phyloP scores from a whole-genome alignment of 2,329 filamentous ascomycete species.

The Fusarium scirpi region DNA sequence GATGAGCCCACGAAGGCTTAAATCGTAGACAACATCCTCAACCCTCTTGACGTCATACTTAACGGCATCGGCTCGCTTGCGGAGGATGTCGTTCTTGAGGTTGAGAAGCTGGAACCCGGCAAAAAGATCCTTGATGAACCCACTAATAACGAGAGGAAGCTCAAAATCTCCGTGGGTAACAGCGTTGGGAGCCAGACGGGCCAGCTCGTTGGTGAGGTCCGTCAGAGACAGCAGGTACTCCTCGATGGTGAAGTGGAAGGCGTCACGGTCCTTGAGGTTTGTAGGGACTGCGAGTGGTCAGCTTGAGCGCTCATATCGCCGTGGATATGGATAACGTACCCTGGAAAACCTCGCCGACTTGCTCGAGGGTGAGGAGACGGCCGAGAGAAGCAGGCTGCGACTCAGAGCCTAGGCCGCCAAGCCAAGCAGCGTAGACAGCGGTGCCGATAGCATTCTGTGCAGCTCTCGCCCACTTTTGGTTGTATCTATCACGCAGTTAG shows the following conservation, averaged over 20 bases:
- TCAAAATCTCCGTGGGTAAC: constrained; percentile 88
- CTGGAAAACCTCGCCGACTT: constrained; percentile 82
- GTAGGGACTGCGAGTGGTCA: constrained; percentile 75
- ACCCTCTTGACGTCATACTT: constrained; percentile 99
- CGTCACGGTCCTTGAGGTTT: constrained; percentile 88
- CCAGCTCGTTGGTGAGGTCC: constrained; percentile 87
- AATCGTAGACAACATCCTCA: constrained; percentile 96
- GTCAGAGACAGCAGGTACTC: constrained; percentile 94
- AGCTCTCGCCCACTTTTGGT: constrained; percentile 84
- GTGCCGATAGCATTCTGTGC: constrained; percentile 81
- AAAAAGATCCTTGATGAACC: constrained; percentile 94
- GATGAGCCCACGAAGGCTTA: constrained; percentile 86
- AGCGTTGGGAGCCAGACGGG: constrained; percentile 91
- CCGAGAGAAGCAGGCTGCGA: constrained; percentile 66
- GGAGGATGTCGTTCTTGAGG: constrained; percentile 92
- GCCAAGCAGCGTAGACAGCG: constrained; percentile 74
- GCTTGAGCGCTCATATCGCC: neutral
- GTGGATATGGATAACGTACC: constrained; percentile 60
- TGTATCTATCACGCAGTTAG: constrained; percentile 67
- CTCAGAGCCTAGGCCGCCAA: constrained; percentile 76
- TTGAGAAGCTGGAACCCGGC: constrained; percentile 98
- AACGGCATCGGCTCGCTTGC: constrained; percentile 89
- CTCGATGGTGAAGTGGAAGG: constrained; percentile 96
- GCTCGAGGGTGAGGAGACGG: constrained; percentile 85
- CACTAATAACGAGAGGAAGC: constrained; percentile 86